Base-by-base conservation (phyloP, 768 basidiomycete species). In the Calocera cornea region DNA sequence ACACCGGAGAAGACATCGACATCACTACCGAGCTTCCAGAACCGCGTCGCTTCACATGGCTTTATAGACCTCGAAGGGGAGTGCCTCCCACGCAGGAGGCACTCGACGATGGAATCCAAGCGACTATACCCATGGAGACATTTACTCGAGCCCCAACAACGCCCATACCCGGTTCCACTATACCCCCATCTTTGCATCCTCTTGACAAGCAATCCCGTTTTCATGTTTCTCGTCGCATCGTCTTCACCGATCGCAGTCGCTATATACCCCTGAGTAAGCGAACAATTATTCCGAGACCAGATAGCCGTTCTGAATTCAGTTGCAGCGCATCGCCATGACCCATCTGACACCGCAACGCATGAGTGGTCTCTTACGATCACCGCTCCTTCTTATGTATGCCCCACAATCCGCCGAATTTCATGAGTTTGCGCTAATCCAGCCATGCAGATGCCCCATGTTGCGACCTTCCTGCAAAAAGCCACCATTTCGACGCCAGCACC, bases 301-400 rank as follows among this genome's bases (percentile, higher is more conserved):
- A 7, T 16, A 44, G 8, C 22, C n/a, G 11, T 50, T 54, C 40
- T 47, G 33, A 67, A 34, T 14, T 29, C 40, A 44, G 27, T 47
- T 27, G 12, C 65, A 83, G 81, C 75, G 33, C 76, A 75, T 22
- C 78, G 80, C 22, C 66, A 71, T 10, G 19, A 69, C 65, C 68
- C 66, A 34, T 69, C 34, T 38, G 72, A 65, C 64, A 69, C 69
- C 41, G 74, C 72, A 70, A 81, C 81, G 1, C 82, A 83, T 71
- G 75, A 78, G n/a, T 84, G 82, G 82, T 78, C 79, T 71, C 68
- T 83, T 7, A 72, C 72, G 14, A 75, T 82, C 8, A 77, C 76
- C 0, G 75, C 83, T 16, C 82, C 83, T 2, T 80, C 80, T 34
- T 83, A 83, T 70, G 82, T 83, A 64, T 36, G 82, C 76, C 17